Percentiles rank a stretch among this genome's conserved stretches.
Evolutionary conservation across 495 filamentous ascomycete genomes (phyloP).

Genomic region (Aspergillus panamensis): DNA sequence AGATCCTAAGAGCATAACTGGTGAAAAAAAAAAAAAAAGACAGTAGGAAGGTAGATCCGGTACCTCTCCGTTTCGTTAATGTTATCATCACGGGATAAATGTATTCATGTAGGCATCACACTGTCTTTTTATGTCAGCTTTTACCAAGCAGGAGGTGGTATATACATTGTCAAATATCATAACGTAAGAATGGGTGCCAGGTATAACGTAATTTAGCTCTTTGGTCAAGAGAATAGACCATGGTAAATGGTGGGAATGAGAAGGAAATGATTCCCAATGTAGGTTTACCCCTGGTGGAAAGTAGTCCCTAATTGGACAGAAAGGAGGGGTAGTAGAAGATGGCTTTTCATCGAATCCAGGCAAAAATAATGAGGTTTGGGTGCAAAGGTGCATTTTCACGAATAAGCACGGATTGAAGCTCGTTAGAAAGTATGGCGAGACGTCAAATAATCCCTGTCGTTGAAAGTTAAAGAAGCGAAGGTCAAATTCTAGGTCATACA

Average conservation of each 20-base stretch:
- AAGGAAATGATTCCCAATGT: neutral
- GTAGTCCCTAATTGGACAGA: too few species aligned
- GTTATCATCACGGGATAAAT: conserved; percentile 1
- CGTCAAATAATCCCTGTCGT: neutral
- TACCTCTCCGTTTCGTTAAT: neutral
- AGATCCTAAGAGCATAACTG: neutral
- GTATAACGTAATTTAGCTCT: neutral
- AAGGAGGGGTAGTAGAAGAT: too few species aligned
- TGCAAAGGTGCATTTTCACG: too few species aligned
- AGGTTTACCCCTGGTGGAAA: too few species aligned
- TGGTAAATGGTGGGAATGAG: neutral
- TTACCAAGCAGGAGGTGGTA: neutral
- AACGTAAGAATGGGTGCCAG: neutral
- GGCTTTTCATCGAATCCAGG: too few species aligned
- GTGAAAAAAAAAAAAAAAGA: neutral
- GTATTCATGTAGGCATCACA: neutral
- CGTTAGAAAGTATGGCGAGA: neutral
- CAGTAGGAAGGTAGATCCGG: neutral
- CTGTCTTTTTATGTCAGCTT: neutral
- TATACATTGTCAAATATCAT: neutral
- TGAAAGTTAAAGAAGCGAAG: neutral
- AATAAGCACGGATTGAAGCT: too few species aligned
- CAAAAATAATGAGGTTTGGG: too few species aligned
- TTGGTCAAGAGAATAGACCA: neutral
- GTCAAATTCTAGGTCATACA: neutral